Conservation (phyloP, 495 filamentous ascomycete species). For the Talaromyces ruber region DNA sequence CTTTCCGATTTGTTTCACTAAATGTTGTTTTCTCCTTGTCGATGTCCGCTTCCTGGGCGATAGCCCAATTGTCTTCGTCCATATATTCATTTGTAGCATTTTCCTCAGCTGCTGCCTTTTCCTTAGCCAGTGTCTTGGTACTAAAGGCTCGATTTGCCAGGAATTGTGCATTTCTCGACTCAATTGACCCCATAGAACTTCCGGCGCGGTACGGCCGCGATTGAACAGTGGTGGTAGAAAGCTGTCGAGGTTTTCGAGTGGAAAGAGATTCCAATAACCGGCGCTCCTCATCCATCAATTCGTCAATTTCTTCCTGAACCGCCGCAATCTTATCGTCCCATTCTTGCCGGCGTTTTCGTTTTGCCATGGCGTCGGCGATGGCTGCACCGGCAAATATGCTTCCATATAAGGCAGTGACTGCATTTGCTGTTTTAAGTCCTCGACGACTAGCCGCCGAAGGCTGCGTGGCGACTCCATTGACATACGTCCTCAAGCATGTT, state of each 20-base stretch:
- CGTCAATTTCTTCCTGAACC: conserved; percentile 35
- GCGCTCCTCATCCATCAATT: conserved; percentile 33
- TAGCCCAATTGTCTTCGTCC: not conserved
- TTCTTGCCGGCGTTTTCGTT: conserved; percentile 51
- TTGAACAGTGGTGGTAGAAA: conserved; percentile 14
- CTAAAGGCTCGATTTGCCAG: conserved; percentile 1
- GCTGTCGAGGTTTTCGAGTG: conserved; percentile 14
- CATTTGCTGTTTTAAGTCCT: conserved; percentile 47
- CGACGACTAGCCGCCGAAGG: conserved; percentile 40
- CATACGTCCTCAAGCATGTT: conserved; percentile 47
- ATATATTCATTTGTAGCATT: not conserved
- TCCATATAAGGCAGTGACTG: conserved; percentile 63
- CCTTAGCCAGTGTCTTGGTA: not conserved
- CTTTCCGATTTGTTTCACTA: not conserved
- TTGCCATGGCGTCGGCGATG: conserved; percentile 53
- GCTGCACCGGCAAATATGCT: conserved; percentile 67
- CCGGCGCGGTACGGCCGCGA: conserved; percentile 17
- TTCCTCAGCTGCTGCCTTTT: not conserved
- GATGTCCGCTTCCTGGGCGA: not conserved
- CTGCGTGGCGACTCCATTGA: conserved; percentile 42
- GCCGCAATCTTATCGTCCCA: conserved; percentile 52
- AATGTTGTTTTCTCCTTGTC: not conserved
- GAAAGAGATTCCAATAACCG: conserved; percentile 23
- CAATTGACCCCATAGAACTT: not conserved
- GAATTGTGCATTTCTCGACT: not conserved